A percentile compares a stretch with the other conserved stretches of the same genome.
These are phyloP conservation scores for Coemansia sp. DNA, from an alignment of 192 early-diverging fungal genomes.

Conservation along the genomic window DNA sequence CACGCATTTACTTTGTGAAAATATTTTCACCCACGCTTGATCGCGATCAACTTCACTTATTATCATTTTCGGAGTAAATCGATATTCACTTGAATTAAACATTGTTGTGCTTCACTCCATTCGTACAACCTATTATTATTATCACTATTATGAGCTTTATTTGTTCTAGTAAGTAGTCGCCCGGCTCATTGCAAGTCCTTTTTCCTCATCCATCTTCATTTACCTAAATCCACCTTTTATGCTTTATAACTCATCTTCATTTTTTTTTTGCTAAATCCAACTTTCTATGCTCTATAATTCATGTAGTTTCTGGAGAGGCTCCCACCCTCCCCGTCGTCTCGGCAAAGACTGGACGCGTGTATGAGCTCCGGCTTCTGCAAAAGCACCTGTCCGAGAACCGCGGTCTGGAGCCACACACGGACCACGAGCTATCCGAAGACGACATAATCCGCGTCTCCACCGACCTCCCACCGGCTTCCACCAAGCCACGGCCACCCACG, in stretches of 20 bases:
- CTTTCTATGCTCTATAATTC: background rate
- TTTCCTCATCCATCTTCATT: no score
- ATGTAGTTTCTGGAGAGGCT: constrained; percentile 88
- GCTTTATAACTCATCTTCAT: background rate
- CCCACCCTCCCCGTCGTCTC: constrained; percentile 90
- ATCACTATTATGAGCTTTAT: constrained; percentile 25
- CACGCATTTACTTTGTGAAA: no score
- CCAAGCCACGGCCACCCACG: constrained; percentile 88
- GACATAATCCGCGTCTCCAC: constrained; percentile 29
- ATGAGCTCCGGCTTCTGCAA: constrained; percentile 83
- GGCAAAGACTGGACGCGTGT: constrained; percentile 81
- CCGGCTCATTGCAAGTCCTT: background rate
- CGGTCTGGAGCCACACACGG: constrained; percentile 80
- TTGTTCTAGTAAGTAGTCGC: constrained; percentile 38
- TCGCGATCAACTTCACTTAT: background rate
- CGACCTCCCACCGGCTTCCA: constrained; percentile 40
- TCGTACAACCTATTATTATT: background rate
- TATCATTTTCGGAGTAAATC: no score
- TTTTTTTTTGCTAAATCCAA: background rate
- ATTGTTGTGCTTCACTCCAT: background rate
- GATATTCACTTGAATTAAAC: no score
- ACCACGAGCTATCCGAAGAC: constrained; percentile 61
- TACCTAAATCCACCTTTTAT: background rate
- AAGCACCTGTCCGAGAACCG: constrained; percentile 83
- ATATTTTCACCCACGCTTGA: background rate